Percentiles rank a stretch among this genome's conserved stretches.
Conservation (phyloP, 345 rosid species). For the Eucalyptus polybractea region DNA sequence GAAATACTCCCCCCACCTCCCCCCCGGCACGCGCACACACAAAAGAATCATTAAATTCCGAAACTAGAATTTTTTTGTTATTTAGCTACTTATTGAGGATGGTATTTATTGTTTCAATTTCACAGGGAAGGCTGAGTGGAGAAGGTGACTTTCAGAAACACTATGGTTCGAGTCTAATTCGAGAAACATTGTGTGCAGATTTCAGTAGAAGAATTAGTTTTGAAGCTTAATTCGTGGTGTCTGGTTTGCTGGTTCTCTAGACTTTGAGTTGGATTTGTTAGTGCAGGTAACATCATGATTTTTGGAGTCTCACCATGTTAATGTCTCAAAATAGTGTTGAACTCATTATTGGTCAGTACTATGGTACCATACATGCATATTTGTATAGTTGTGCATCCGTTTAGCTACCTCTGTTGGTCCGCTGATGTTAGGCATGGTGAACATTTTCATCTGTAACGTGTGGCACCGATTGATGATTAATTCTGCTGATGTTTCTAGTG, state of each 20-base stretch:
- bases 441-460: neutral
- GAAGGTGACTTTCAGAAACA: neutral
- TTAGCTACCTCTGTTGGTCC: neutral
- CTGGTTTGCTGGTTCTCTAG: neutral
- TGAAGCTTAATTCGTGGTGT: neutral
- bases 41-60: neutral
- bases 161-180: neutral
- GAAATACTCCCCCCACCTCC: neutral
- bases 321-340: neutral
- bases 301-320: neutral
- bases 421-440: neutral
- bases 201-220: neutral
- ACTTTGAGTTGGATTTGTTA: neutral
- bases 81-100: neutral
- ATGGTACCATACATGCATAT: neutral
- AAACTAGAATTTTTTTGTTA: neutral
- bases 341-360: neutral
- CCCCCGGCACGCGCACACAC: no score
- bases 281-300: neutral
- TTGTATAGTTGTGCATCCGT: neutral
- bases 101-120: neutral
- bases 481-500: neutral
- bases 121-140: slow-evolving; percentile 2
- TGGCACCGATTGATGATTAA: neutral
- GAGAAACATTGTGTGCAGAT: neutral